phyloP scores from a whole-genome alignment of 176 grass and related monocot genomes.

The bread wheat (Triticum aestivum) region IWGSC_CS_RefSeq_v2.1 NC_057794.1:7520205-7520704 shows the following conservation, averaged over 20 bases:
- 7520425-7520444: not conserved
- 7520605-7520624: no score
- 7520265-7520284: no score
- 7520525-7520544: no score
- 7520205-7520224: not conserved
- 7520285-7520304: no score
- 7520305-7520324: not conserved
- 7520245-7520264: no score
- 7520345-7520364: not conserved
- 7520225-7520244: not conserved
- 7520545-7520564: no score
- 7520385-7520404: not conserved
- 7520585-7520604: no score
- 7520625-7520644: no score
- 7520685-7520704: no score
- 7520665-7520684: not conserved
- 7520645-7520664: not conserved
- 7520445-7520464: not conserved
- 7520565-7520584: no score
- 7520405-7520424: not conserved
- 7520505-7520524: no score
- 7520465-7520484: not conserved
- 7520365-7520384: not conserved
- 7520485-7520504: not conserved
- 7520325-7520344: not conserved